Evolutionary conservation across 2,329 filamentous ascomycete species (phyloP).

Genomic region (Sporothrix luriei): DNA sequence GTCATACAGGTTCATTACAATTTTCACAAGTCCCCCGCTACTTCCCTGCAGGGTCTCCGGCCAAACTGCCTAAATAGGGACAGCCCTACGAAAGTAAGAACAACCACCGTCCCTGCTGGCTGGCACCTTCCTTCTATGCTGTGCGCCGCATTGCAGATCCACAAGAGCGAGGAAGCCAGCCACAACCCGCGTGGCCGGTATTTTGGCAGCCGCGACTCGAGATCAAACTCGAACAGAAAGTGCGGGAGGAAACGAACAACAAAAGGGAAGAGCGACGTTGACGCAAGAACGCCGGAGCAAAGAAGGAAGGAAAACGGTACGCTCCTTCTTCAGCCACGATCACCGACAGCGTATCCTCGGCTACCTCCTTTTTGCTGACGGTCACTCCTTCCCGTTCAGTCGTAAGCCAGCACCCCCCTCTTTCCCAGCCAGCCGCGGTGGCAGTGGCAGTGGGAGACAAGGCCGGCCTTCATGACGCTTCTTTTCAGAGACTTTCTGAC

Average conservation of each 20-base stretch:
- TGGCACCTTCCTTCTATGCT: constrained; percentile 13
- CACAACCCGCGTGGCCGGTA: not conserved
- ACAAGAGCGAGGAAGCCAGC: not conserved
- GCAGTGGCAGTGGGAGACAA: not conserved
- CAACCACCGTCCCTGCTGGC: not conserved
- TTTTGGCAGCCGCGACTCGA: constrained; percentile 17
- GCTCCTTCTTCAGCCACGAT: constrained; percentile 23
- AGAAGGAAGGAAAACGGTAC: constrained; percentile 13
- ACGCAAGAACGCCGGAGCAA: not conserved
- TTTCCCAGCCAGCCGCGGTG: constrained; percentile 21
- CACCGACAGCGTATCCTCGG: not conserved
- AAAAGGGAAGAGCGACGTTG: not conserved
- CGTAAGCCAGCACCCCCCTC: constrained; percentile 14
- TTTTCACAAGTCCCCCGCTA: not conserved
- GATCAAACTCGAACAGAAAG: not conserved
- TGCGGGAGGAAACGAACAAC: not conserved
- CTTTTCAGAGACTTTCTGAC: not conserved
- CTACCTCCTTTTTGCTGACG: constrained; percentile 18
- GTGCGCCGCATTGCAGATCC: constrained; percentile 14
- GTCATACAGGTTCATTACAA: constrained; percentile 1
- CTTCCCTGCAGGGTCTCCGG: constrained; percentile 10
- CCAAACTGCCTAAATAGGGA: constrained; percentile 16
- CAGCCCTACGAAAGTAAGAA: constrained; percentile 13
- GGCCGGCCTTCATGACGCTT: constrained; percentile 15
- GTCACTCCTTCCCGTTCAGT: constrained; percentile 1